These are phyloP conservation scores for Nothopassalora personata DNA, from an alignment of 2,329 filamentous ascomycete genomes.

Conservation along the genomic window DNA sequence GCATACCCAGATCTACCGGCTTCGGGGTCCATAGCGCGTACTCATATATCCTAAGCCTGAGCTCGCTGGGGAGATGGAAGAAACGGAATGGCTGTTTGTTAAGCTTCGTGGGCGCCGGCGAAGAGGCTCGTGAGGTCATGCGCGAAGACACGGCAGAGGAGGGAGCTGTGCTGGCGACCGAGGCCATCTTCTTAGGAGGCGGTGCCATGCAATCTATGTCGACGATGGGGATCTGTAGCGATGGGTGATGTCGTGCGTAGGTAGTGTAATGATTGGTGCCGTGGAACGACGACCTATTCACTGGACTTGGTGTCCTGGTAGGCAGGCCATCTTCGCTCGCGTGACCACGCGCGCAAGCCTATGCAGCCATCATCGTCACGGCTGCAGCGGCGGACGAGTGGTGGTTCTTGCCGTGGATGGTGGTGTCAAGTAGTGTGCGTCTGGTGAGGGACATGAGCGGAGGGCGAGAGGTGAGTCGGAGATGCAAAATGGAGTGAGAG, in stretches of 20 bases:
- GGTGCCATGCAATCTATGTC: neutral
- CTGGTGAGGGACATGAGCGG: slow-evolving; percentile 9
- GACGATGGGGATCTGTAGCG: neutral
- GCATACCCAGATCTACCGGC: slow-evolving; percentile 55
- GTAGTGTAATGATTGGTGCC: neutral
- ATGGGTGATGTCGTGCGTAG: neutral
- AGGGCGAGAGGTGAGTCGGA: neutral
- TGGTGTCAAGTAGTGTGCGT: slow-evolving; percentile 6
- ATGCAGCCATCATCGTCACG: slow-evolving; percentile 43
- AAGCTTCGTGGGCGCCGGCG: slow-evolving; percentile 11
- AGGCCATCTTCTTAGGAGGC: slow-evolving; percentile 9
- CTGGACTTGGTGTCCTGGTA: neutral
- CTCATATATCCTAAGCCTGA: slow-evolving; percentile 64
- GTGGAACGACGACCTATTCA: slow-evolving; percentile 3
- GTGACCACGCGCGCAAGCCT: slow-evolving; percentile 25
- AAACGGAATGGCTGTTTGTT: slow-evolving; percentile 53
- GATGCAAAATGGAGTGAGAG: neutral
- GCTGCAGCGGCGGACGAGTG: slow-evolving; percentile 22
- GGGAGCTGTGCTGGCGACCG: slow-evolving; percentile 17
- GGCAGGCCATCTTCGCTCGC: slow-evolving; percentile 29
- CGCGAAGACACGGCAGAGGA: slow-evolving; percentile 24
- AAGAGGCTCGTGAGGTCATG: slow-evolving; percentile 21
- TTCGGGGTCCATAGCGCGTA: slow-evolving; percentile 54
- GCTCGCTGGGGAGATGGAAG: slow-evolving; percentile 61
- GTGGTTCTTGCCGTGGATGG: slow-evolving; percentile 21